Evolutionary conservation across 805 yeast species (phyloP), one percentile per base, ranked within the genome.

Genomic region (Cyberlindnera xishuangbannaensis): DNA sequence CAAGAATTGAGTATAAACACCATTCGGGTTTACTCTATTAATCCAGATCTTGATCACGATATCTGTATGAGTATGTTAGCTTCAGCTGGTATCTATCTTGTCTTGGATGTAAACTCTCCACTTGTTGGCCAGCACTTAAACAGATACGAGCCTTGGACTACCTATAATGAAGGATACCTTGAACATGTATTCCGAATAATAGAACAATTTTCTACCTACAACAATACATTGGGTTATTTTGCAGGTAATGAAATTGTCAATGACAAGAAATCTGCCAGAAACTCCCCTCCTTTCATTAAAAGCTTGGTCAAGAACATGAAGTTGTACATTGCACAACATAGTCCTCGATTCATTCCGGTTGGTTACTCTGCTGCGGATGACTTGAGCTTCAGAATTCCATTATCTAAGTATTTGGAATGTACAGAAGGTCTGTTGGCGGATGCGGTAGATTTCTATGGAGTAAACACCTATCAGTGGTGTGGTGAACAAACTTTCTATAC

Each of bases 311-410:
- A 90, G 30, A 97, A 90, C 58, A 71, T 90, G 64, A 88, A 88
- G 56, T 61, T 61, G 18, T 90, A 82, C 53, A 77, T 85, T 40
- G 53, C 61, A 7, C 48, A 54, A 18, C 73, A 84, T 48, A 58
- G 76, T 4, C 70, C 76, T 2, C 69, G 98, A 35, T 50, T 51
- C 11, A 73, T 90, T 13, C 97, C 97, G 1, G 84, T 90, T 23
- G 97, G 97, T 1, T 90, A 90, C 56, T 86, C 97, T 0, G 97
- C 97, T 0, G 97, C 97, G 1, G 97, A 90, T 59, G 97, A 88
- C 51, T 67, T 88, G 39, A 59, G 67, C 32, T 88, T 73, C 58
- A 67, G 97, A 48, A 71, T 73, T 7, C 71, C 95, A 0, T 66
- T 88, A 30, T 81, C 96, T 1, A 70, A 76, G 37, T 90, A 83